Base-by-base conservation (phyloP, 1,284 basidiomycete genomes). In the Ustilago nuda region DNA sequence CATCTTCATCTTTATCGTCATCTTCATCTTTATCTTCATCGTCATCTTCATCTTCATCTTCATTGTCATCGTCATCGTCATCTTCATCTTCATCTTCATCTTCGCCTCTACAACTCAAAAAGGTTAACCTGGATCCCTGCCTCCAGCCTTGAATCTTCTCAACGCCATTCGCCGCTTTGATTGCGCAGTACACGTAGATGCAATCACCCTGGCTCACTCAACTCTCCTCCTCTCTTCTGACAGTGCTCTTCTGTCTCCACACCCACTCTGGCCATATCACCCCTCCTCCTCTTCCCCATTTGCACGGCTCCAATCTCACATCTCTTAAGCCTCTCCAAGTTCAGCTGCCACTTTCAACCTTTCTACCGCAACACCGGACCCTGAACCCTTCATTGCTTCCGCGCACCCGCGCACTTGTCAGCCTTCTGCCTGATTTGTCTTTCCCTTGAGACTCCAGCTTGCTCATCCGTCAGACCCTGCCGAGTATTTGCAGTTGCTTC, bases 151-250 rank as follows among this genome's bases (percentile, higher is more conserved):
- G 11, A 11, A 13, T 32, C 48, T 50, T 50, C 27, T 50, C 48
- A 32, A 27, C 48, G 48, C 48, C 48, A 50, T 50, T 32, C 48
- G 30, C 48, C 48, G 48, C 48, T 50, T 50, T 50, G 48, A 50
- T 50, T 50, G 48, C 48, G n/a, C 48, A 50, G 48, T 50, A 50
- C 48, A 50, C 48, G 48, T 50, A 15, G 48, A 30, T 27, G 48
- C 48, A 50, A 15, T 50, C 48, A 32, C 43, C n/a, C 43, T 45
- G 48, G 30, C 48, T 32, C 48, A 23, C 8, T 30, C 11, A 32
- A 50, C 48, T 30, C 48, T 48, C n/a, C 15, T 39, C 37, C 15
- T 13, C 9, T 48, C 45, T 48, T 17, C 41, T 45, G 15, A 45
- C 41, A 45, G 7, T 45, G 17, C 7, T 19, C 1, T 4, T 37